Evolutionary conservation across 352 stramenopile species (phyloP), one percentile per base, ranked within the genome.

Genomic region (Globisporangium viniferum): DNA sequence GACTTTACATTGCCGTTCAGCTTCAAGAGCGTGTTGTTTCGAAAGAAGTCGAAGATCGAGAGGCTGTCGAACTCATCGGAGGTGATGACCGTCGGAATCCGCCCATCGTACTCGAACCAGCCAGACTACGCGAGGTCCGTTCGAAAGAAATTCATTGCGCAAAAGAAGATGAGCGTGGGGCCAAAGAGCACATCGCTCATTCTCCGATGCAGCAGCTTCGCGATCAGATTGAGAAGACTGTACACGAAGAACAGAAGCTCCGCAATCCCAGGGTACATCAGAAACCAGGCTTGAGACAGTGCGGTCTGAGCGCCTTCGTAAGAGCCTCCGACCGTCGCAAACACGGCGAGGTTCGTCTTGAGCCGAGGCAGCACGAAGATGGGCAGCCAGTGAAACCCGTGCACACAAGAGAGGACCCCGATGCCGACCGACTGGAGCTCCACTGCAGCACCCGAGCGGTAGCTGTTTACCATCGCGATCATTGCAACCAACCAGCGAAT

Each of bases 401-500:
- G 39, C 0, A 65, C 46, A n/a, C 39, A 70, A 8, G 69, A 53
- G 5, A 79, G 49, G 7, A 68, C 64, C 1, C 74, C 70, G n/a
- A 81, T 66, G 20, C 67, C 48, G 0, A 62, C 56, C 1, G 35
- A 62, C 27, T 64, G 10, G 22, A 15, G 55, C 39, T 69, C 15
- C 7, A 29, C 7, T 18, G 9, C 3, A 9, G 10, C 31, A 36
- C 7, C 12, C 3, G 55, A 53, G 8, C 33, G 51, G 46, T 68
- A 59, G 27, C 15, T 36, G 12, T 60, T 49, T 1, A 55, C 22
- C 9, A 78, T 48, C 24, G 66, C 62, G 0, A 74, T 1, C 22
- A 69, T 67, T 1, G 48, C 58, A 15, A 72, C 44, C 22, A 78
- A 69, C 79, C 79, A 88, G 0, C 72, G 75, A 2, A 75, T 20